These are phyloP conservation scores for Xylariaceae sp. DNA, from an alignment of 2,329 filamentous ascomycete species.

Conservation along the genomic window DNA sequence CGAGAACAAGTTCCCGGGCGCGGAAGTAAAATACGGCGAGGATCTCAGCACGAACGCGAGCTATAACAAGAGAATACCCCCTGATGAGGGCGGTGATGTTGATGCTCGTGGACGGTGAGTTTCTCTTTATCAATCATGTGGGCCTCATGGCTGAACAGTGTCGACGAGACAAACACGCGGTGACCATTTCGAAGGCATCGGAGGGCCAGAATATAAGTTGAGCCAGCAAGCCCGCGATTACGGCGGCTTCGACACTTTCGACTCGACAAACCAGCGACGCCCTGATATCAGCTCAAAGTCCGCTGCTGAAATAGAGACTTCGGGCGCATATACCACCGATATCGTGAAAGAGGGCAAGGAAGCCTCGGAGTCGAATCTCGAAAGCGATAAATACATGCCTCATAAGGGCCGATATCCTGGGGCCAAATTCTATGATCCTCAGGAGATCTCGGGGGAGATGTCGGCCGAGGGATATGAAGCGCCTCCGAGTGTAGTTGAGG, in stretches of 20 bases:
- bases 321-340: constrained; percentile 28
- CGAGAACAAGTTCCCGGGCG: constrained; percentile 41
- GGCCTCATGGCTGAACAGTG: background rate
- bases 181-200: constrained; percentile 40
- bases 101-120: constrained; percentile 43
- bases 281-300: constrained; percentile 15
- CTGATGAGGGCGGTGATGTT: constrained; percentile 40
- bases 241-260: constrained; percentile 35
- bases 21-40: constrained; percentile 37
- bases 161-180: constrained; percentile 40
- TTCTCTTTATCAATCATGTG: background rate
- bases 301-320: constrained; percentile 31
- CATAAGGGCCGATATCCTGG: constrained; percentile 39
- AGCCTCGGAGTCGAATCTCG: constrained; percentile 37
- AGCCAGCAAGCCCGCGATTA: constrained; percentile 27
- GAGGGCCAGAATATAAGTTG: constrained; percentile 41
- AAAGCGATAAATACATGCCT: constrained; percentile 32
- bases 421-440: constrained; percentile 37
- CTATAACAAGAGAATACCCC: constrained; percentile 43
- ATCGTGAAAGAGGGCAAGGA: constrained; percentile 35
- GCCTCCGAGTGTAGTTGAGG: constrained; percentile 38
- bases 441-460: constrained; percentile 40
- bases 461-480: constrained; percentile 40
- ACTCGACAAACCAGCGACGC: constrained; percentile 17
- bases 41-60: constrained; percentile 43